Conservation (phyloP, 2,329 filamentous ascomycete genomes). For the Alternaria dauci region DNA sequence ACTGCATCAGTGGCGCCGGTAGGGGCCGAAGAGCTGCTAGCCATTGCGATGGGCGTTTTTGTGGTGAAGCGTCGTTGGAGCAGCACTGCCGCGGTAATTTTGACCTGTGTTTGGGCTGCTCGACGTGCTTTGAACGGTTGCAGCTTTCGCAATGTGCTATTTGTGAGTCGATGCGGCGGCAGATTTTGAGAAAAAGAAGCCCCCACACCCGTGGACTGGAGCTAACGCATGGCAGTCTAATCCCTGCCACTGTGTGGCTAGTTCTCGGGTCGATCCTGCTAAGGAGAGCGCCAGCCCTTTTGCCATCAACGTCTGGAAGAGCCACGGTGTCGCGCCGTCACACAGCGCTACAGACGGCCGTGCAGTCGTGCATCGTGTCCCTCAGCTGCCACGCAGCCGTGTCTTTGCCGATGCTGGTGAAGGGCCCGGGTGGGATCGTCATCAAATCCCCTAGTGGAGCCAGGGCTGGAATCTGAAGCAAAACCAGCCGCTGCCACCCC, state of each 20-base stretch:
- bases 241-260: constrained; percentile 14
- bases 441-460: constrained; percentile 13
- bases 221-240: constrained; percentile 16
- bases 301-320: not conserved
- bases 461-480: constrained; percentile 26
- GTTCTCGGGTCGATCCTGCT: constrained; percentile 22
- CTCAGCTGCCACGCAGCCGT: not conserved
- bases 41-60: constrained; percentile 4
- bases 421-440: constrained; percentile 5
- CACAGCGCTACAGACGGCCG: not conserved
- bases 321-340: constrained; percentile 3
- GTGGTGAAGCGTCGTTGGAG: constrained; percentile 9
- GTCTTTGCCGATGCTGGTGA: not conserved
- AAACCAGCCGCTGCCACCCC: constrained; percentile 24
- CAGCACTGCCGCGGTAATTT: not conserved
- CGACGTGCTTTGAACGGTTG: constrained; percentile 9
- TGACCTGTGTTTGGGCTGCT: not conserved
- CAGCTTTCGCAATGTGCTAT: constrained; percentile 5
- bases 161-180: constrained; percentile 19
- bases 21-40: constrained; percentile 47
- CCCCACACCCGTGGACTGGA: constrained; percentile 19
- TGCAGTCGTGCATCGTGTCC: not conserved
- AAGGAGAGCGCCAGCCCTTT: constrained; percentile 4
- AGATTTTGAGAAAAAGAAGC: constrained; percentile 20
- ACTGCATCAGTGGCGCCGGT: constrained; percentile 74